These are phyloP conservation scores for Scutellaria barbata DNA, from an alignment of 257 asterid species.

Conservation along the genomic window DNA sequence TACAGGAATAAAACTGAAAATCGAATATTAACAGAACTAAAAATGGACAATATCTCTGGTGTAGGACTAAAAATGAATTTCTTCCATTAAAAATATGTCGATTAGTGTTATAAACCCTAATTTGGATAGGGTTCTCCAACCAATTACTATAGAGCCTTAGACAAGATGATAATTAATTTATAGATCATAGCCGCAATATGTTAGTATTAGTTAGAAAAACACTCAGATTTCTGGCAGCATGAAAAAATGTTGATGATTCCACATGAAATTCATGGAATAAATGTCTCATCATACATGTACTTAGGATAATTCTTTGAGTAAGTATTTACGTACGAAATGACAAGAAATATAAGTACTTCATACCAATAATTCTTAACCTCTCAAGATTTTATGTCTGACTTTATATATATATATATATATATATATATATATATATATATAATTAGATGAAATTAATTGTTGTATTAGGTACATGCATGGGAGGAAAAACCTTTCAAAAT, in stretches of 20 bases:
- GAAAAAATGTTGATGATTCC: not conserved
- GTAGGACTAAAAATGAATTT: too few species aligned
- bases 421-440: not conserved
- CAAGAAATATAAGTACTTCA: not conserved
- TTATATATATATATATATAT: too few species aligned
- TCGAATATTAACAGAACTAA: too few species aligned
- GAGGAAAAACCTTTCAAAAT: not conserved
- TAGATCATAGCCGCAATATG: conserved; percentile 8
- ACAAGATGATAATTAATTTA: not conserved
- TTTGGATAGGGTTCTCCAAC: conserved; percentile 1
- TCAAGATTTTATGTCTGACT: not conserved
- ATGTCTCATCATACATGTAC: not conserved
- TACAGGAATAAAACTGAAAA: too few species aligned
- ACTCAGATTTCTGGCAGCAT: not conserved
- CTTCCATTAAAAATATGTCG: conserved; percentile 4
- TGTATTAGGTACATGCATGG: not conserved
- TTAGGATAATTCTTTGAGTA: conserved; percentile 21
- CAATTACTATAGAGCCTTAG: not conserved
- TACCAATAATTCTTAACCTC: not conserved
- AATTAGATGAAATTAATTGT: not conserved
- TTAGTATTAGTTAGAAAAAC: not conserved
- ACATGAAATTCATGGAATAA: conserved; percentile 18
- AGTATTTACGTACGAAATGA: conserved; percentile 27
- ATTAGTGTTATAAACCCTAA: not conserved
- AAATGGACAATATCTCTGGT: too few species aligned